These are phyloP conservation scores for Zangia roseola DNA, from an alignment of 768 basidiomycete genomes.

Conservation along the genomic window DNA sequence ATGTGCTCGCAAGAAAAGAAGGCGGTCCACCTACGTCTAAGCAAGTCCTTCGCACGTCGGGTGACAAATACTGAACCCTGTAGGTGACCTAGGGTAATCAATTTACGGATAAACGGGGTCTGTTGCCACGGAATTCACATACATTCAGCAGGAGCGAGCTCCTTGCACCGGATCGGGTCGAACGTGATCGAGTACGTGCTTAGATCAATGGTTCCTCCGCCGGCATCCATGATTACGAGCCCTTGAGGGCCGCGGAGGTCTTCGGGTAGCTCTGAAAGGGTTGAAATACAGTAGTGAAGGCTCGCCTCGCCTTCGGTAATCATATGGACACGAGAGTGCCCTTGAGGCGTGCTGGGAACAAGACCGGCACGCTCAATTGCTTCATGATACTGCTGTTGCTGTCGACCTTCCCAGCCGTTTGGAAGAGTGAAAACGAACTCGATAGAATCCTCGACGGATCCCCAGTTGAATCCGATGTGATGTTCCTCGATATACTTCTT, in stretches of 20 bases:
- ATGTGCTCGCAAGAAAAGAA: background rate
- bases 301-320: conserved; percentile 21
- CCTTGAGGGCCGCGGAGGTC: too few relatives aligned
- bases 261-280: conserved; percentile 30
- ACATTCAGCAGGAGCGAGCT: conserved; percentile 33
- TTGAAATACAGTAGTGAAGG: conserved; percentile 37
- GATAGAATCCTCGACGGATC: conserved; percentile 9
- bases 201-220: conserved; percentile 37
- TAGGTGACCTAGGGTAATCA: conserved; percentile 41
- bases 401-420: conserved; percentile 27
- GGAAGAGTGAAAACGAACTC: conserved; percentile 24
- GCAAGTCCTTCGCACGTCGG: conserved; percentile 34
- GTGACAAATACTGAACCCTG: conserved; percentile 48
- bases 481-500: conserved; percentile 14
- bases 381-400: conserved; percentile 16
- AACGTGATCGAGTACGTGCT: conserved; percentile 34
- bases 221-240: conserved; percentile 42
- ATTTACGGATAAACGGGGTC: too few relatives aligned
- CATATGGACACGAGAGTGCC: conserved; percentile 14
- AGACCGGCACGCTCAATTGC: conserved; percentile 21
- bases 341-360: conserved; percentile 10
- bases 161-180: conserved; percentile 27
- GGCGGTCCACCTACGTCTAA: conserved; percentile 30
- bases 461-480: conserved; percentile 16
- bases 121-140: background rate